These are phyloP conservation scores for Coprinopsis marcescibilis DNA, from an alignment of 768 basidiomycete genomes.

Conservation along the genomic window DNA sequence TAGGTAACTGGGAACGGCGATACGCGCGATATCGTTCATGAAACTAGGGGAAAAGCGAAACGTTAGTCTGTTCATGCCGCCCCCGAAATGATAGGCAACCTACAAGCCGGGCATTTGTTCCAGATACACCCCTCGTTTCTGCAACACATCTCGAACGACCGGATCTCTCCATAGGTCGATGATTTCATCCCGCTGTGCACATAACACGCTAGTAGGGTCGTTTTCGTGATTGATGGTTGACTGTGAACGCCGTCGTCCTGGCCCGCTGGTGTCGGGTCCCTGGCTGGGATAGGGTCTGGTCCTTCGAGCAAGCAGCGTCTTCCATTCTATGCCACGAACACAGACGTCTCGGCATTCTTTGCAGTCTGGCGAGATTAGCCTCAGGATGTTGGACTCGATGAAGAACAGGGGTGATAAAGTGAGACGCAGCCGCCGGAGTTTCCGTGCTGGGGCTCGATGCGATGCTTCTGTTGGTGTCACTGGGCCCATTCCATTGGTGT, in stretches of 20 bases:
- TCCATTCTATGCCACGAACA: slow-evolving; percentile 59
- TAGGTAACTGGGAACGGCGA: slow-evolving; percentile 47
- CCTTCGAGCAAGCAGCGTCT: slow-evolving; percentile 30
- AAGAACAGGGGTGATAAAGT: slow-evolving; percentile 44
- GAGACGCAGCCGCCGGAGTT: slow-evolving; percentile 29
- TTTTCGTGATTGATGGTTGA: slow-evolving; percentile 23
- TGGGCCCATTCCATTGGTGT: slow-evolving; percentile 7
- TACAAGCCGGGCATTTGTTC: slow-evolving; percentile 67
- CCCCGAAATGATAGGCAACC: slow-evolving; percentile 22
- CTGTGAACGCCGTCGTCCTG: slow-evolving; percentile 17
- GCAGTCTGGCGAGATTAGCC: slow-evolving; percentile 43
- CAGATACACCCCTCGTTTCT: slow-evolving; percentile 43
- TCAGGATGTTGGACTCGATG: slow-evolving; percentile 48
- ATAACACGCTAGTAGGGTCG: slow-evolving; percentile 48
- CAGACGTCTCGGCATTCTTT: slow-evolving; percentile 34
- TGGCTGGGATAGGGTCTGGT: neutral
- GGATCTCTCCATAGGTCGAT: slow-evolving; percentile 56
- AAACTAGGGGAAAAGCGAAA: slow-evolving; percentile 39
- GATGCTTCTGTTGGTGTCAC: slow-evolving; percentile 14
- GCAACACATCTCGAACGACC: slow-evolving; percentile 46
- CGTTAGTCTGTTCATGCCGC: neutral
- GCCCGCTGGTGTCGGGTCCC: slow-evolving; percentile 2
- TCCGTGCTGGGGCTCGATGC: slow-evolving; percentile 17
- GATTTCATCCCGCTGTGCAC: slow-evolving; percentile 54
- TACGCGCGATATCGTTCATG: slow-evolving; percentile 60